A percentile compares a stretch with the other conserved stretches of the same genome.
Evolutionary conservation across 2,329 filamentous ascomycete species (phyloP).

Genomic region (Pezizomycotina sp.): DNA sequence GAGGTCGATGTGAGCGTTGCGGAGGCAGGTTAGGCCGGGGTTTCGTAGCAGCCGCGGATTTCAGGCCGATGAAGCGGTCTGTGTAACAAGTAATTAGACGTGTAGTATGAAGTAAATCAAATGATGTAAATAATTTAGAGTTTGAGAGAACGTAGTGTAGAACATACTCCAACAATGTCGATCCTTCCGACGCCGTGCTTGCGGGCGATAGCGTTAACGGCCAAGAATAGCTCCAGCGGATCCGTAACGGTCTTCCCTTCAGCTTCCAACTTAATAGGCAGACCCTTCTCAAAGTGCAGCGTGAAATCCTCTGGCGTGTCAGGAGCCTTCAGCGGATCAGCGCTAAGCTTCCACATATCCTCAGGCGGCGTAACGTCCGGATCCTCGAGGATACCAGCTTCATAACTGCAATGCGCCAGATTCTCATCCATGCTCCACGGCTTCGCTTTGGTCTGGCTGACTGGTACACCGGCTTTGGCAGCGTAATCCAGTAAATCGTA

Average conservation of each 20-base stretch:
- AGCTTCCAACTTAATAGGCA: constrained; percentile 50
- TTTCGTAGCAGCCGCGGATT: constrained; percentile 71
- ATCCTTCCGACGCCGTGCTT: constrained; percentile 61
- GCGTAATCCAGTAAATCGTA: constrained; percentile 58
- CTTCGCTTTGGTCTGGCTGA: constrained; percentile 55
- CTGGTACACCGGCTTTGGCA: constrained; percentile 48
- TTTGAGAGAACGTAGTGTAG: too few species aligned
- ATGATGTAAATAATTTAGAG: too few species aligned
- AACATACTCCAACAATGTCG: constrained; percentile 56
- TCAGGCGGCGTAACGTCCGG: constrained; percentile 47
- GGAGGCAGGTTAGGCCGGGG: constrained; percentile 41
- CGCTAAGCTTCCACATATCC: constrained; percentile 66
- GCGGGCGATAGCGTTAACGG: constrained; percentile 54
- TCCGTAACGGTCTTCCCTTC: constrained; percentile 48
- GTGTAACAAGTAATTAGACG: constrained; percentile 15
- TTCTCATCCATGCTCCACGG: constrained; percentile 55
- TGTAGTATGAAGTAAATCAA: constrained; percentile 29
- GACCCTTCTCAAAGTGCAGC: constrained; percentile 54
- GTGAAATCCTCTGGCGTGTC: constrained; percentile 55
- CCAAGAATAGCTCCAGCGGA: constrained; percentile 54
- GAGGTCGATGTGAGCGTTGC: constrained; percentile 43
- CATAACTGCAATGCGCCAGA: constrained; percentile 61
- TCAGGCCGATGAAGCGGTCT: constrained; percentile 64
- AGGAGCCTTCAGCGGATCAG: constrained; percentile 52
- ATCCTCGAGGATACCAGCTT: constrained; percentile 59